Evolutionary conservation across 495 filamentous ascomycete genomes (phyloP).

Genomic region (Penicillium steckii): DNA sequence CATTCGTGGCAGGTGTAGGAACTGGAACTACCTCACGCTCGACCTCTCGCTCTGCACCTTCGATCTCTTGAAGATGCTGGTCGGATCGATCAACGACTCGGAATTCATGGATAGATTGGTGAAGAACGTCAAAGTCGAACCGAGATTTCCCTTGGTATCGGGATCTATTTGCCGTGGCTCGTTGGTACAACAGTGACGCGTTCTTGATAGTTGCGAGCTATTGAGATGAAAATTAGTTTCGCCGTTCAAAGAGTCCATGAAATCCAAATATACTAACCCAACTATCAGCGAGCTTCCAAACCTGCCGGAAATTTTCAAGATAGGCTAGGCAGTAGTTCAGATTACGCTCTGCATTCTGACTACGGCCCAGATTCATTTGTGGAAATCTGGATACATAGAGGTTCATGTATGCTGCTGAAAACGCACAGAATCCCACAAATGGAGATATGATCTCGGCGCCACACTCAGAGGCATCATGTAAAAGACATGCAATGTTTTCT

Average conservation of each 20-base stretch:
- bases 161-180: conserved; percentile 14
- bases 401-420: conserved; percentile 27
- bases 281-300: conserved; percentile 21
- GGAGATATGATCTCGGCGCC: conserved; percentile 16
- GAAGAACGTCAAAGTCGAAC: conserved; percentile 19
- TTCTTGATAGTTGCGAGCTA: conserved; percentile 21
- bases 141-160: conserved; percentile 20
- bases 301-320: conserved; percentile 17
- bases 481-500: conserved; percentile 14
- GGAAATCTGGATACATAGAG: conserved; percentile 21
- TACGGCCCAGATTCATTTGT: conserved; percentile 25
- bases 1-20: conserved; percentile 1
- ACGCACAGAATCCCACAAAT: conserved; percentile 27
- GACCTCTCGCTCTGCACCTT: conserved; percentile 12
- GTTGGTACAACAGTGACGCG: conserved; percentile 17
- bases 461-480: conserved; percentile 19
- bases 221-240: neutral
- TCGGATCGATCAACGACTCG: conserved; percentile 20
- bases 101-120: conserved; percentile 25
- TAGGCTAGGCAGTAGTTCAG: conserved; percentile 19
- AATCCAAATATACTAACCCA: conserved; percentile 13
- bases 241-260: neutral
- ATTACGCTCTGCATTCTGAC: conserved; percentile 7
- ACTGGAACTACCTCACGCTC: conserved; percentile 4
- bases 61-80: conserved; percentile 21